Evolutionary conservation across 2,329 filamentous ascomycete species (phyloP), one percentile per base, ranked within the genome.

Genomic region (Niveomyces coronatus): DNA sequence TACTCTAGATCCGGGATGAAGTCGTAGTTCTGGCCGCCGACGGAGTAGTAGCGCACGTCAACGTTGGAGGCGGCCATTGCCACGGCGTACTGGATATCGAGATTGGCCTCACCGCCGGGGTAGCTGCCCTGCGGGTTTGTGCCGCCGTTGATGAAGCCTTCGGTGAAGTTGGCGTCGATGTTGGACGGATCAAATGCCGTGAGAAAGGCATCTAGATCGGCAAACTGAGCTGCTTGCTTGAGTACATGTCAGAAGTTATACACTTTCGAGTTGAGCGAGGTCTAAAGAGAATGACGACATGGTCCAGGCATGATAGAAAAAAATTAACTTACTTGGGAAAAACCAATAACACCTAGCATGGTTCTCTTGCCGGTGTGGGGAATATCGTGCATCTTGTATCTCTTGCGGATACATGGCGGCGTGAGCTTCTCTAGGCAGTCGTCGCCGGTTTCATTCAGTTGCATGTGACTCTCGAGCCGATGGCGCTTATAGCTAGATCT

Each of bases 311-410:
- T 14, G 17, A 14, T 9, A 6, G 1, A 2, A n/a, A n/a, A n/a
- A n/a, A n/a, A n/a, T n/a, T n/a, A n/a, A 44, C 51, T 45, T 47
- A 62, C 63, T 26, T 58, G 53, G 0, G 59, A 47, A 43, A 68
- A 71, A 4, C 64, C 67, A 15, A 48, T 47, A 14, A 85, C 76
- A n/a, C 79, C 81, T 35, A 79, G 73, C 41, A 80, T 79, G 0
- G 61, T 80, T 17, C 66, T 74, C 49, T 65, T 73, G 9, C 77
- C 71, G 16, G 56, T 76, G 7, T 71, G 61, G 8, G 80, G 76
- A 19, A 60, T 53, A 8, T 53, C 42, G 18, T 54, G 54, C 18
- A 70, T 58, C 3, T 61, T 59, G 51, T 71, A 71, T 11, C 69
- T 48, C 6, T 61, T 55, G 27, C 60, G 57, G 4, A 71, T 42